Base-by-base conservation (phyloP, 2,329 filamentous ascomycete species). In the Microsporum audouinii region DNA sequence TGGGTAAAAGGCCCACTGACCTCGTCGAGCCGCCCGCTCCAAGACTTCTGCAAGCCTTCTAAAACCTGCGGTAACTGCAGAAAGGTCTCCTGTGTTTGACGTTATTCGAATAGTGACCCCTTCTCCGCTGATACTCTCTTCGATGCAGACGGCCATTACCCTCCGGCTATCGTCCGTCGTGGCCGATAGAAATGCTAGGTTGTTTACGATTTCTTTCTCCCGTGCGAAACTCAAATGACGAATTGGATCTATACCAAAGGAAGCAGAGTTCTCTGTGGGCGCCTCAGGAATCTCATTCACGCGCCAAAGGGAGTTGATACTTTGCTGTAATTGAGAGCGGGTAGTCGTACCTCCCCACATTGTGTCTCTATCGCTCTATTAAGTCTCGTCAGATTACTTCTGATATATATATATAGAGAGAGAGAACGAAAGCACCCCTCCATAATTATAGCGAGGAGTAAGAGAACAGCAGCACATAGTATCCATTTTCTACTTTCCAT, bases 61-160 rank as follows among this genome's bases (percentile, higher is more conserved):
- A 34, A 60, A 60, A 23, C 38, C 36, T 7, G 31, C 47, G 2
- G 29, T 33, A 3, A 51, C 49, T 45, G 14, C 27, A 10, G 34
- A 38, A 17, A 56, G 59, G 10, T 27, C 14, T 23, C 59, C 59
- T 8, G 31, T 17, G 29, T 60, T 60, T 27, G 56, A 39, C 23
- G 59, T 36, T 45, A 43, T 57, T 10, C 59, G 59, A 34, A 60
- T 56, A 2, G 45, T 41, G 12, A 60, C 38, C 4, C 59, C 47
- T 2, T 41, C 47, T 5, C 43, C 58, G 38, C 43, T 33, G 8
- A 3, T 12, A 47, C 7, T 17, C 31, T 60, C 45, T n/a, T 60
- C 58, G 3, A 60, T 51, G 31, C 58, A 60, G 43, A 60, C 58
- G 33, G 58, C 58, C 34, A 36, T 51, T 6, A 60, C 58, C 34